Evolutionary conservation across 805 yeast species (phyloP).

Genomic region (Kodamaea leandrae): DNA sequence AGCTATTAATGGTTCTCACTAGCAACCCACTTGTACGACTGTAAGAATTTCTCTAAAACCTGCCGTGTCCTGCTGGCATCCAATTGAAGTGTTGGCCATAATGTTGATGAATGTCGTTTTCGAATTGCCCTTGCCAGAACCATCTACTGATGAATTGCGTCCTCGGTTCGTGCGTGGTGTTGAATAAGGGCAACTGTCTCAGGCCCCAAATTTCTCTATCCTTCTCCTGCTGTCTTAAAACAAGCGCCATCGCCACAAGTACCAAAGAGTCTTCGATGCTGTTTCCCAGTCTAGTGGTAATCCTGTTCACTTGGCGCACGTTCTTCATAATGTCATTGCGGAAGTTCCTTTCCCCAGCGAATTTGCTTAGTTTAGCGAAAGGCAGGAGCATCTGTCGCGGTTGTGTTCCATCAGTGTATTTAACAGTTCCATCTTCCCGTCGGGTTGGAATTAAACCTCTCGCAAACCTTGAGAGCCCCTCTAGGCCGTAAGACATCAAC

Average conservation of each 20-base stretch:
- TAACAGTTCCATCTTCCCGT: slow-evolving; percentile 1
- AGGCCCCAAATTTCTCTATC: slow-evolving; percentile 1
- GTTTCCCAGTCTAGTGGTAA: slow-evolving; percentile 1
- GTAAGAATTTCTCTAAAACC: too few species aligned
- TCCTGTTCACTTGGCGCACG: slow-evolving; percentile 7
- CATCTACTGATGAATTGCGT: not conserved
- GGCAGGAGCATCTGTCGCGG: slow-evolving; percentile 1
- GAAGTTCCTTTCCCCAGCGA: not conserved
- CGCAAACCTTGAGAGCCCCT: not conserved
- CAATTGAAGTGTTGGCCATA: too few species aligned
- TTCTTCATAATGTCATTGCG: slow-evolving; percentile 1
- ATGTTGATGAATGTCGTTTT: too few species aligned
- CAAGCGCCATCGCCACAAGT: slow-evolving; percentile 10
- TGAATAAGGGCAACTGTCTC: not conserved
- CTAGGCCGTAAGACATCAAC: not conserved
- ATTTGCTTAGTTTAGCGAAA: not conserved
- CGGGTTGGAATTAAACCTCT: slow-evolving; percentile 6
- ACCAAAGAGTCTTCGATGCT: slow-evolving; percentile 9
- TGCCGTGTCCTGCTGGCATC: too few species aligned
- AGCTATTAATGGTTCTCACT: too few species aligned
- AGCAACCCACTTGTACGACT: too few species aligned
- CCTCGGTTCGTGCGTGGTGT: not conserved
- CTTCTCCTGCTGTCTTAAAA: slow-evolving; percentile 11
- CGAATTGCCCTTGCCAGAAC: too few species aligned
- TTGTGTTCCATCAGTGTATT: slow-evolving; percentile 5